Conservation (phyloP, 2,329 filamentous ascomycete genomes). For the Chaetomiaceae sp. region DNA sequence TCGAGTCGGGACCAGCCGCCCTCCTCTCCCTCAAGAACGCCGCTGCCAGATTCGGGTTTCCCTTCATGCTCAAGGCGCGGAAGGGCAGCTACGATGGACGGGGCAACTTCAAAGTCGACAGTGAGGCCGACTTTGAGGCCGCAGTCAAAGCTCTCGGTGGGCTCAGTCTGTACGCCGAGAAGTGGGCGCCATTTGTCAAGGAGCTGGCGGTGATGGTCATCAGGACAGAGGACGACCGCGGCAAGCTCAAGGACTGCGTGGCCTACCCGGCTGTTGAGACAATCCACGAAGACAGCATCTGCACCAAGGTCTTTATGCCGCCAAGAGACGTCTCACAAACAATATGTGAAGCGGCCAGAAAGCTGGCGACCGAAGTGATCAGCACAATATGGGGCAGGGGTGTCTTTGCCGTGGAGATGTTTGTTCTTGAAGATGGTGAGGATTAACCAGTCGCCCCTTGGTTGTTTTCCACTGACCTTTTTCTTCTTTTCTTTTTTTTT, state of each 20-base stretch:
- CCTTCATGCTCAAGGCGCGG: conserved; percentile 87
- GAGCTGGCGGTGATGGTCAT: conserved; percentile 95
- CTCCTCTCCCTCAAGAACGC: conserved; percentile 59
- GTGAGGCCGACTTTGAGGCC: conserved; percentile 47
- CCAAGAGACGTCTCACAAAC: conserved; percentile 63
- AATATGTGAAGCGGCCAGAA: conserved; percentile 63
- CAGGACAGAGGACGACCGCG: conserved; percentile 68
- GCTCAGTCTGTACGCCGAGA: conserved; percentile 79
- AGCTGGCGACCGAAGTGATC: conserved; percentile 74
- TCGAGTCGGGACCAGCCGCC: conserved; percentile 53
- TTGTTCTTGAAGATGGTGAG: conserved; percentile 67
- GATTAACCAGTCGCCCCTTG: background rate
- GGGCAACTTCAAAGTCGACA: conserved; percentile 54
- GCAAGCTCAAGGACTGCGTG: conserved; percentile 48
- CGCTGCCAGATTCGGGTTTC: conserved; percentile 65
- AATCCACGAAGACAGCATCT: conserved; percentile 91
- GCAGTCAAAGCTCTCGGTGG: conserved; percentile 67
- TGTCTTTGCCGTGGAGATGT: conserved; percentile 96
- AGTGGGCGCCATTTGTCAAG: conserved; percentile 78
- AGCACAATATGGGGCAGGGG: conserved; percentile 79
- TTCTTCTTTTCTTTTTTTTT: too few relatives aligned
- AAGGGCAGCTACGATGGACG: conserved; percentile 92
- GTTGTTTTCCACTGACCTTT: conserved; percentile 6
- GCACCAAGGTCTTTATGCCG: conserved; percentile 85
- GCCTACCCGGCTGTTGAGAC: conserved; percentile 92